Evolutionary conservation across 2,329 filamentous ascomycete species (phyloP).

Genomic region (Neopestalotiopsis sp.): DNA sequence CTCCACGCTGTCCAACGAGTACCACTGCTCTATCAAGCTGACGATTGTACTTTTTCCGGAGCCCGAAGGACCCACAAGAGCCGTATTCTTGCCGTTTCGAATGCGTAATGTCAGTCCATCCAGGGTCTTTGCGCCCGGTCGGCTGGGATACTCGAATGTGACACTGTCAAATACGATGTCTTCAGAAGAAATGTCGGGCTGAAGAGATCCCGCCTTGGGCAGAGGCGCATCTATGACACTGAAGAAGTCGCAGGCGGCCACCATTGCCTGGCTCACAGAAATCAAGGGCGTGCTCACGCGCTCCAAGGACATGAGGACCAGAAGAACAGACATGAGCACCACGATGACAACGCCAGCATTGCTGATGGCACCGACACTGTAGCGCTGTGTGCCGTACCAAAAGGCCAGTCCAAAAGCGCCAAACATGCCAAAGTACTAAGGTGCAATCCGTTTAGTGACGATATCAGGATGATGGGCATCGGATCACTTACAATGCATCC

Average conservation of each 20-base stretch:
- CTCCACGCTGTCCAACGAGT: conserved; percentile 58
- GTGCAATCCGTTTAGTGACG: no score
- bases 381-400: conserved; percentile 46
- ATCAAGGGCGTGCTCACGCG: conserved; percentile 60
- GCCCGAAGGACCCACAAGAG: conserved; percentile 73
- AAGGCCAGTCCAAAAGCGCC: conserved; percentile 46
- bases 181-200: conserved; percentile 41
- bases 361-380: conserved; percentile 46
- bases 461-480: no score
- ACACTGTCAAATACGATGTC: conserved; percentile 54
- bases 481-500: conserved; percentile 49
- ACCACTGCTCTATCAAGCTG: conserved; percentile 71
- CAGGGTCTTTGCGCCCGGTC: conserved; percentile 64
- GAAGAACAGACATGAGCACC: conserved; percentile 59
- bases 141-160: conserved; percentile 70
- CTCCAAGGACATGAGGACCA: conserved; percentile 57
- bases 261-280: conserved; percentile 56
- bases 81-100: conserved; percentile 66
- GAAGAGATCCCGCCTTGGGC: conserved; percentile 30
- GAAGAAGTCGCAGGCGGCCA: conserved; percentile 59
- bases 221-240: conserved; percentile 42
- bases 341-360: conserved; percentile 57
- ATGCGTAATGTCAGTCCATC: conserved; percentile 60
- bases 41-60: conserved; percentile 75
- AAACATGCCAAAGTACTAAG: not conserved